Evolutionary conservation across 1,284 basidiomycete genomes (phyloP), one percentile per base, ranked within the genome.

Genomic region (Fomitopsis schrenkii): DNA sequence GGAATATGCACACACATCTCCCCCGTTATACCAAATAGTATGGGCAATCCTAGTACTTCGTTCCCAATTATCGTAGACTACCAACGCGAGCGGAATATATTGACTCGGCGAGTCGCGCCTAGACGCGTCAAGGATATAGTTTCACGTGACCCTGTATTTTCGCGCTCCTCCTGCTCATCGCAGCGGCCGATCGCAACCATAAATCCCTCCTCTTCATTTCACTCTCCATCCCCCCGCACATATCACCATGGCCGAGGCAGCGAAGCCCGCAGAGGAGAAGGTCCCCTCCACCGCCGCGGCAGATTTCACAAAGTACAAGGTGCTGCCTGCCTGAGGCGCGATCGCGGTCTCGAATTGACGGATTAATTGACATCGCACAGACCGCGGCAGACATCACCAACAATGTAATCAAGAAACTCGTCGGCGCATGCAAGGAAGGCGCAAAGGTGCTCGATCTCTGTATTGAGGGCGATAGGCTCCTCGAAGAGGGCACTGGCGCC

Each of bases 371-470:
- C 56, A 58, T 55, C 60, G 52, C 52, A 35, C 63, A 97, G 90
- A 83, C 86, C 35, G 95, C 96, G 30, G 94, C 93, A 63, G 94
- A 97, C 69, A 94, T 97, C 75, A 87, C 93, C 53, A 84, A 91
- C 72, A 84, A 86, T 71, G 94, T 93, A 56, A 85, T 94, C 75
- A 94, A 95, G 80, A 90, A 91, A 79, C 83, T 98, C 70, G 81
- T 97, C 65, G 85, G 85, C 57, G 81, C 88, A 62, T 79, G 80
- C 67, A 83, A 90, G 17, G 91, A 94, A 70, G 96, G 94, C 59
- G 89, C 90, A 63, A 95, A 93, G 77, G 81, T 95, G 70, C 82
- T 97, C 74, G 95, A 98, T 79, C 85, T 98, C 59, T 96, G 93
- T 77, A 77, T 91, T 64, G 89, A 94, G 78, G 96, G 96, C 64